A percentile compares a stretch with the other conserved stretches of the same genome.
Evolutionary conservation across 495 filamentous ascomycete species (phyloP).

Genomic region (Penicillium subrubescens): DNA sequence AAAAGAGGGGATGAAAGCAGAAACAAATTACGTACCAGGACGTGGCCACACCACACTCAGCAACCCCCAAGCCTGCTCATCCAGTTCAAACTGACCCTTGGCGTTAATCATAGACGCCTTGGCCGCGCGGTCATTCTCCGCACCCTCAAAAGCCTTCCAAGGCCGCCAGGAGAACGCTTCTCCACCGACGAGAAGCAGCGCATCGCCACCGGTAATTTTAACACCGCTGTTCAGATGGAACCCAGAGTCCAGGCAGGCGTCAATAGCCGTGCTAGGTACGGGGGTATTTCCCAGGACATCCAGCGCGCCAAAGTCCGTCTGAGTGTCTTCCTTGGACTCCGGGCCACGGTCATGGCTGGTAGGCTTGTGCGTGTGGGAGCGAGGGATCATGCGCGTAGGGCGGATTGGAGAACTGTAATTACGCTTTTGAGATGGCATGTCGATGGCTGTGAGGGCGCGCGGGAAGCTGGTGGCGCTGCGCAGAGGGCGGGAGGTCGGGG

Average conservation of each 20-base stretch:
- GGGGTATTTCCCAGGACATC: slow-evolving; percentile 80
- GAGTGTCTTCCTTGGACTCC: slow-evolving; percentile 58
- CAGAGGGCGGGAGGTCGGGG: slow-evolving; percentile 17
- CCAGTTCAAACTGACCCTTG: slow-evolving; percentile 81
- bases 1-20: slow-evolving; percentile 2
- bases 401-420: slow-evolving; percentile 33
- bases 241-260: slow-evolving; percentile 73
- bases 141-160: slow-evolving; percentile 53
- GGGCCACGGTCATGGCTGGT: slow-evolving; percentile 59
- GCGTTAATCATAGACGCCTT: slow-evolving; percentile 61
- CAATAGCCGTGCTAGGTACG: slow-evolving; percentile 77
- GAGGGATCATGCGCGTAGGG: slow-evolving; percentile 42
- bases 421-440: slow-evolving; percentile 23
- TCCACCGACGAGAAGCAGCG: slow-evolving; percentile 74
- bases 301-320: slow-evolving; percentile 74
- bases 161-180: slow-evolving; percentile 90
- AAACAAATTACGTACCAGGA: slow-evolving; percentile 64
- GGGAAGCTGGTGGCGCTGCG: slow-evolving; percentile 19
- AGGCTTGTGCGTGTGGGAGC: slow-evolving; percentile 43
- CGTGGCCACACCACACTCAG: slow-evolving; percentile 84
- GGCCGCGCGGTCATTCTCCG: slow-evolving; percentile 29
- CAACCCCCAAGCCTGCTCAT: slow-evolving; percentile 70
- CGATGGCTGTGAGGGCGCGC: slow-evolving; percentile 9
- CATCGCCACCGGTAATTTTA: slow-evolving; percentile 63
- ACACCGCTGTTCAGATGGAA: slow-evolving; percentile 81